Evolutionary conservation across 2,329 filamentous ascomycete genomes (phyloP).

Genomic region (Colletotrichum musicola): DNA sequence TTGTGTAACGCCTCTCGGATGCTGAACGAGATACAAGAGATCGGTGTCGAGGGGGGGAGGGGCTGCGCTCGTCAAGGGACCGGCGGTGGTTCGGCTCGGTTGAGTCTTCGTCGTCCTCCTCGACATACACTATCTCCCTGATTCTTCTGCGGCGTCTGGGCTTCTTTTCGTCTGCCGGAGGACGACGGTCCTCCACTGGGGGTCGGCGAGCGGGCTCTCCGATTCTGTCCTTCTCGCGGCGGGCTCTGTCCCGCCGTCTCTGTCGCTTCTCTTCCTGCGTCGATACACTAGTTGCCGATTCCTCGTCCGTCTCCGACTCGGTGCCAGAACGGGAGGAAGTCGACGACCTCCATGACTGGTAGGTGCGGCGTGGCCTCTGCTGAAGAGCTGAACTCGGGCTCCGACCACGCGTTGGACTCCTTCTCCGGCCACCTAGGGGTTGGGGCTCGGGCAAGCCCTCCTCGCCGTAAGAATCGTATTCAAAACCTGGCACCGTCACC

Average conservation of each 20-base stretch:
- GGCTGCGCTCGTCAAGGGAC: conserved; percentile 24
- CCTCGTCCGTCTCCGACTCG: conserved; percentile 53
- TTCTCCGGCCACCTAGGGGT: conserved; percentile 45
- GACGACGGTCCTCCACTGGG: conserved; percentile 34
- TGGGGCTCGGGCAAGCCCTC: conserved; percentile 12
- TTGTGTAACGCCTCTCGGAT: conserved; percentile 31
- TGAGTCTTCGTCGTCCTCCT: conserved; percentile 33
- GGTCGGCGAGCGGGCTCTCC: conserved; percentile 12
- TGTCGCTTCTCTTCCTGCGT: conserved; percentile 48
- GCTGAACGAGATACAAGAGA: conserved; percentile 36
- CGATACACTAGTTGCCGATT: conserved; percentile 53
- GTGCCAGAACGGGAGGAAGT: conserved; percentile 45
- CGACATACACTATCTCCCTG: conserved; percentile 32
- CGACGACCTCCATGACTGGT: conserved; percentile 50
- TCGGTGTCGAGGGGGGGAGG: conserved; percentile 30
- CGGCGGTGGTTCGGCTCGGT: conserved; percentile 20
- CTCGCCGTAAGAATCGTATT: conserved; percentile 20
- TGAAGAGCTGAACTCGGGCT: conserved; percentile 54
- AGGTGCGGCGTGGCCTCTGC: conserved; percentile 48
- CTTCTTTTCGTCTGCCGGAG: conserved; percentile 37
- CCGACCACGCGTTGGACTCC: conserved; percentile 45
- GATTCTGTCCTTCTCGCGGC: conserved; percentile 18
- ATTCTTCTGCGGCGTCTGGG: conserved; percentile 27
- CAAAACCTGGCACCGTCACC: conserved; percentile 12
- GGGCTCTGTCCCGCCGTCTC: conserved; percentile 32